A percentile compares a stretch with the other conserved stretches of the same genome.
These are phyloP conservation scores for Nicotiana tabacum DNA, from an alignment of 257 asterid species.

Conservation along the genomic window DNA sequence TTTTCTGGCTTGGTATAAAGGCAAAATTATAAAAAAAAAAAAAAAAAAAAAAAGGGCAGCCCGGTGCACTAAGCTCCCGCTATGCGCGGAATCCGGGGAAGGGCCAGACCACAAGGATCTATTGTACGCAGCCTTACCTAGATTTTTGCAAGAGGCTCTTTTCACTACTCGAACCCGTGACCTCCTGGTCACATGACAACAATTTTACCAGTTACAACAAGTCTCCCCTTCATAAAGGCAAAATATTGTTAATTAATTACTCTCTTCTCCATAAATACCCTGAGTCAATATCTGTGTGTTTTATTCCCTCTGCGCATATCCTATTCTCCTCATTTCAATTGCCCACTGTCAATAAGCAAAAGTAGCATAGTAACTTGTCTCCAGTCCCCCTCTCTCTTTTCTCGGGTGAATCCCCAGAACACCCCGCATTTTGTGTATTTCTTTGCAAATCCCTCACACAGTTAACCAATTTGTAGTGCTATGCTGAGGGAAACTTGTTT, in stretches of 20 bases:
- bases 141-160: no score
- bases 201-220: no score
- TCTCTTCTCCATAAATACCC: background rate
- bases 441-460: background rate
- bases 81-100: no score
- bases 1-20: background rate
- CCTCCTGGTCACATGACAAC: no score
- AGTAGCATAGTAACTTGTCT: no score
- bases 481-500: background rate
- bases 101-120: no score
- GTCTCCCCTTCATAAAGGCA: background rate
- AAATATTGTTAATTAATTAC: background rate
- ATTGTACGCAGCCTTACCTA: no score
- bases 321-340: background rate
- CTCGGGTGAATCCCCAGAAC: background rate
- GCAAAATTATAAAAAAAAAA: background rate
- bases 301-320: background rate
- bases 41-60: no score
- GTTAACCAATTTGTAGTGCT: background rate
- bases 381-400: background rate
- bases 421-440: background rate
- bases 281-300: background rate
- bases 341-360: background rate
- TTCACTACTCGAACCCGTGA: no score
- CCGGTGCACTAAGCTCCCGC: no score